These are phyloP conservation scores for Skeletonema tropicum DNA, from an alignment of 108 stramenopile genomes.

Conservation along the genomic window DNA sequence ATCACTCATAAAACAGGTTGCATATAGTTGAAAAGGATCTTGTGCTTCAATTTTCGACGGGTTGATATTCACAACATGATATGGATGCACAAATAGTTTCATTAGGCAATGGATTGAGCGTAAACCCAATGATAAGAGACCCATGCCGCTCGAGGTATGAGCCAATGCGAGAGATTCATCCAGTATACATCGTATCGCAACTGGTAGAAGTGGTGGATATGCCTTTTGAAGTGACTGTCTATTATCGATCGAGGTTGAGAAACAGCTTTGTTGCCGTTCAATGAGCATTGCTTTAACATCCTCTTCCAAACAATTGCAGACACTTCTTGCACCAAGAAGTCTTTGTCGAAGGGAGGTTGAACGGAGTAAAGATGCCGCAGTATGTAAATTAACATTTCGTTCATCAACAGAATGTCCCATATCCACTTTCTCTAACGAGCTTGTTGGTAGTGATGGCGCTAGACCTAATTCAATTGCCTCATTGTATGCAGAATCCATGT, in stretches of 20 bases:
- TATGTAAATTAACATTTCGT: constrained; percentile 28
- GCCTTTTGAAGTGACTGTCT: constrained; percentile 9
- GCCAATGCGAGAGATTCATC: constrained; percentile 54
- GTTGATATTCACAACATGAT: constrained; percentile 58
- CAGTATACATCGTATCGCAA: constrained; percentile 80
- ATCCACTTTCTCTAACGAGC: constrained; percentile 15
- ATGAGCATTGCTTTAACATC: constrained; percentile 26
- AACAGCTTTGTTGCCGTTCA: constrained; percentile 4
- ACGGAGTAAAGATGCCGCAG: constrained; percentile 73
- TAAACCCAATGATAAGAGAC: constrained; percentile 64
- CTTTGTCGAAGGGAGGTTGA: constrained; percentile 74
- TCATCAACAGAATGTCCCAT: neutral
- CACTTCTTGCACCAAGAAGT: constrained; percentile 66
- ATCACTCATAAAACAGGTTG: constrained; percentile 71
- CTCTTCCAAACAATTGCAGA: constrained; percentile 45
- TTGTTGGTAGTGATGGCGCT: constrained; percentile 34
- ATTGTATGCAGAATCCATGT: constrained; percentile 73
- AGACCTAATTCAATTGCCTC: constrained; percentile 49
- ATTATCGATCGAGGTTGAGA: constrained; percentile 22
- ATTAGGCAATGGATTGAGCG: constrained; percentile 60
- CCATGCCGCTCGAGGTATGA: constrained; percentile 41
- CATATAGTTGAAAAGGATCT: constrained; percentile 44
- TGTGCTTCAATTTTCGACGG: neutral
- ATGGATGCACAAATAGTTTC: constrained; percentile 63
- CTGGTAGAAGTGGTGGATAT: constrained; percentile 71